phyloP scores from a whole-genome alignment of 208 protist genomes.

The Leishmania arabica region DNA sequence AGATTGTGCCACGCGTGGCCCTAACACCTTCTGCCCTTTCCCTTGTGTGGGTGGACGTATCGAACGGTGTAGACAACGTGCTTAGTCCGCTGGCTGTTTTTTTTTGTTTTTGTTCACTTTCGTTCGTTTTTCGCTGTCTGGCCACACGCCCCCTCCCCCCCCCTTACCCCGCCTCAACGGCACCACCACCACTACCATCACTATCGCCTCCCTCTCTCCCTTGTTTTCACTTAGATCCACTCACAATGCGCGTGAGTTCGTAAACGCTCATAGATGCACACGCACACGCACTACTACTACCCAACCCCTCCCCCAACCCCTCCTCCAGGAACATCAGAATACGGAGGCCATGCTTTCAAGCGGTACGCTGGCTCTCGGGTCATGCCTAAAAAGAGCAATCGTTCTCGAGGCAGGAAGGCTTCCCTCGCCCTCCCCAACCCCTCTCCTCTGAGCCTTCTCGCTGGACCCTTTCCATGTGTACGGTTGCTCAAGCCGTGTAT shows the following conservation, averaged over 20 bases:
- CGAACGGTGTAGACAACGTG: background rate
- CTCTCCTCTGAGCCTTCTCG: background rate
- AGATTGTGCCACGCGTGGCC: background rate
- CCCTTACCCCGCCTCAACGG: too few relatives aligned
- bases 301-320: background rate
- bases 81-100: too few relatives aligned
- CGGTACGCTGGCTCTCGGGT: background rate
- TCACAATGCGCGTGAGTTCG: background rate
- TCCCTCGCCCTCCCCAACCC: background rate
- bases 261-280: background rate
- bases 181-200: background rate
- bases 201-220: background rate
- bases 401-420: background rate
- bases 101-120: background rate
- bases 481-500: background rate
- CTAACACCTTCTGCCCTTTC: background rate
- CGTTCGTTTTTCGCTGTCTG: background rate
- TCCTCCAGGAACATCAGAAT: background rate
- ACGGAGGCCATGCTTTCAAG: background rate
- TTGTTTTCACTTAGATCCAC: background rate
- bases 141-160: background rate
- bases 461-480: background rate
- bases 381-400: background rate
- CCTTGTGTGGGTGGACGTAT: background rate
- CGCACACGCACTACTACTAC: background rate